These are phyloP conservation scores for Guyanaporus albipodus DNA, from an alignment of 768 basidiomycete species.

Conservation along the genomic window DNA sequence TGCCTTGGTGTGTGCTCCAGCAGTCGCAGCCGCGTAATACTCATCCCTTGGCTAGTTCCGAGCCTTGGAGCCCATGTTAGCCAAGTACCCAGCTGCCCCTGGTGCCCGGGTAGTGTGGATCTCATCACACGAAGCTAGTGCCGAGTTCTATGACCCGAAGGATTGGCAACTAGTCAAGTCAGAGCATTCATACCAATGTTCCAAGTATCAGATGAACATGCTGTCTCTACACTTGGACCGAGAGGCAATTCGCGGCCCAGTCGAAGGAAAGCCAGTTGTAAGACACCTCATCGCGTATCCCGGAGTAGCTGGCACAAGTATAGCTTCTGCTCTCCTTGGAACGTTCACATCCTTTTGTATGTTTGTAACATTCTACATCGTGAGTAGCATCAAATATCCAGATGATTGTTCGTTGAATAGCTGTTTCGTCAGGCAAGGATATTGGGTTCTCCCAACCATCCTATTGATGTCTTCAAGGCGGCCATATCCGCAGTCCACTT, in stretches of 20 bases:
- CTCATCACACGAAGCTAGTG: conserved; percentile 63
- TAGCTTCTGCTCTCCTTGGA: conserved; percentile 46
- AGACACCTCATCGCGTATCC: conserved; percentile 67
- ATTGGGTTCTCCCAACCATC: conserved; percentile 63
- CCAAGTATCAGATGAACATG: conserved; percentile 78
- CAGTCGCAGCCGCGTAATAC: neutral
- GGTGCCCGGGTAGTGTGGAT: conserved; percentile 73
- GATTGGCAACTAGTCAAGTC: conserved; percentile 73
- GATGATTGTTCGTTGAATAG: conserved; percentile 1
- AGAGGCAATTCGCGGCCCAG: conserved; percentile 31
- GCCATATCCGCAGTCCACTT: conserved; percentile 66
- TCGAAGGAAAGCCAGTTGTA: conserved; percentile 9
- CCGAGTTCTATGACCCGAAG: conserved; percentile 49
- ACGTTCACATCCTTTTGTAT: conserved; percentile 47
- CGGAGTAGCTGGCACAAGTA: conserved; percentile 64
- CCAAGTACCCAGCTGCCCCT: conserved; percentile 38
- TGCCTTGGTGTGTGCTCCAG: conserved; percentile 51
- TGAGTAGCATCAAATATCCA: conserved; percentile 33
- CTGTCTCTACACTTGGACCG: conserved; percentile 54
- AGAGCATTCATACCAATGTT: conserved; percentile 59
- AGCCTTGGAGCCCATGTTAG: conserved; percentile 50
- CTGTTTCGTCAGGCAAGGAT: conserved; percentile 52
- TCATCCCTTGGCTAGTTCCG: conserved; percentile 51
- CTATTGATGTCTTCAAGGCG: conserved; percentile 58
- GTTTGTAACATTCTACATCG: conserved; percentile 57